Conservation (phyloP, 768 basidiomycete species). For the Leccinum disarticulatum region DNA sequence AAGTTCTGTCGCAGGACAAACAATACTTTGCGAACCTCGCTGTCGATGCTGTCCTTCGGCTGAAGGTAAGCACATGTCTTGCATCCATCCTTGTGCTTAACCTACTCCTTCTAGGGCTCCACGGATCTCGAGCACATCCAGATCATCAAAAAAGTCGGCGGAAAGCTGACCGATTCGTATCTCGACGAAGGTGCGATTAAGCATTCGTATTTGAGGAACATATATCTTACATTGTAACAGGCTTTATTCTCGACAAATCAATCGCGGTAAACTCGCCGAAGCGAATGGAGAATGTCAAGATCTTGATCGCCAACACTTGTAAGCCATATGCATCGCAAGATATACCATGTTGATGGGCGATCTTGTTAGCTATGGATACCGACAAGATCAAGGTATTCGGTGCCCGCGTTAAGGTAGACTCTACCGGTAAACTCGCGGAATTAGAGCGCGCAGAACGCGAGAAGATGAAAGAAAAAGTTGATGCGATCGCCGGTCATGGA, state of each 20-base stretch:
- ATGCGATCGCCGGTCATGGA: conserved; percentile 76
- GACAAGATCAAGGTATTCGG: conserved; percentile 99
- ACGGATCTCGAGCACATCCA: conserved; percentile 98
- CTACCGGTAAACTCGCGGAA: conserved; percentile 96
- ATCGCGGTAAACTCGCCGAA: conserved; percentile 96
- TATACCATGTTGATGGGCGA: neutral
- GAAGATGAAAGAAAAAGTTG: conserved; percentile 99
- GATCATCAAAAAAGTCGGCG: conserved; percentile 99
- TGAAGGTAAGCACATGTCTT: conserved; percentile 57
- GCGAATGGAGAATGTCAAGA: conserved; percentile 91
- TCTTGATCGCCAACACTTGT: conserved; percentile 98
- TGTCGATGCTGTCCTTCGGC: conserved; percentile 90
- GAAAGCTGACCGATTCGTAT: conserved; percentile 97
- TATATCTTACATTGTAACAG: conserved; percentile 36
- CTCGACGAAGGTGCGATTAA: conserved; percentile 79
- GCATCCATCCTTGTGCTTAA: neutral
- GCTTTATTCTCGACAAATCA: conserved; percentile 96
- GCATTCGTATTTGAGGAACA: neutral
- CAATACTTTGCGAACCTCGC: conserved; percentile 97
- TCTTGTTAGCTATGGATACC: conserved; percentile 88
- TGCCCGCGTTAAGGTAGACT: conserved; percentile 92
- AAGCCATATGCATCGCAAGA: conserved; percentile 28
- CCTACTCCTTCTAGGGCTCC: conserved; percentile 65
- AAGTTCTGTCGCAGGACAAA: conserved; percentile 96
- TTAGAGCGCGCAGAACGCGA: conserved; percentile 96